Base-by-base conservation (phyloP, 2,329 filamentous ascomycete genomes). In the Colletotrichum liaoningense region DNA sequence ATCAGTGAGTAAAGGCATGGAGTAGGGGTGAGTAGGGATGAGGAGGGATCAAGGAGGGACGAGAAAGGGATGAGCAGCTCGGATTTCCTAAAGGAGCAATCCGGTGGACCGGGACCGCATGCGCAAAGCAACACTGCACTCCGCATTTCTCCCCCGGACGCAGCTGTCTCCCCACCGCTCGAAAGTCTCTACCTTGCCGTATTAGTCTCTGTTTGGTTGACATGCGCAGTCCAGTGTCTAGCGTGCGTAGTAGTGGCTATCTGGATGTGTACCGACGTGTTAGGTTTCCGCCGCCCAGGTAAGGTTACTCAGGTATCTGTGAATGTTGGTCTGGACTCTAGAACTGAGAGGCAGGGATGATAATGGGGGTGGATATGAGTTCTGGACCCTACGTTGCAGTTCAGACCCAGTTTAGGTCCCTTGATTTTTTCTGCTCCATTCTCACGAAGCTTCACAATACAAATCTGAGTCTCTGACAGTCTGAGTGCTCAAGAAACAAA, bases 11-110 rank as follows among this genome's bases (percentile, higher is more conserved):
- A 5, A 42, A 42, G 79, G 75, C 72, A 76, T 76, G 75, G 76
- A 77, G 75, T 76, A 75, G 74, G 75, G 78, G 75, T 72, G 73
- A 68, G 75, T 77, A 49, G 42, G 74, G 73, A 72, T 63, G 69
- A 60, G 46, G 63, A 62, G 74, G 54, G 38, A 58, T 57, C 62
- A 67, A 57, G 38, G 14, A 67, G 60, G 64, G 68, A 68, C 64
- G 74, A 65, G 46, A 67, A 57, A 67, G 60, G 64, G 68, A 68
- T 66, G 74, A 65, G 46, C 57, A 55, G 12, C 71, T 73, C 71
- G 71, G 71, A 71, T 73, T 73, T 16, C 71, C 67, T 5, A 57
- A 70, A 70, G 5, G 26, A 62, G 71, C 5, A 73, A 70, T 4
- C 71, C 70, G 70, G 26, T 55, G 60, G 67, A 54, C 60, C 46